Evolutionary conservation across 2,329 filamentous ascomycete genomes (phyloP).

Genomic region (Xylariaceae sp.): DNA sequence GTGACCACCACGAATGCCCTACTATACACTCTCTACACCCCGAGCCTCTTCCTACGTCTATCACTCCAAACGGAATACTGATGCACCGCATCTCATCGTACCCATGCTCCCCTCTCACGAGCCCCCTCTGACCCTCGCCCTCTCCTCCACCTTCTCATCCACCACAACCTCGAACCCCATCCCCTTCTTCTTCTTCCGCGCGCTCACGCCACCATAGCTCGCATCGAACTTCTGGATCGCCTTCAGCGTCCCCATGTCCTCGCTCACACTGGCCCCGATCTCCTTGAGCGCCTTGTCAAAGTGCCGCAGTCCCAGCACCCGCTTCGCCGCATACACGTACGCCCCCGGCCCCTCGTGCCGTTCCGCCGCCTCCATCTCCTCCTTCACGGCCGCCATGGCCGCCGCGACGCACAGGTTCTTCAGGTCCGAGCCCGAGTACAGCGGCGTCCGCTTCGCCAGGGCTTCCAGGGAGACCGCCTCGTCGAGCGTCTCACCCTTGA

Average conservation of each 20-base stretch:
- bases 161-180: conserved; percentile 56
- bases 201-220: conserved; percentile 76
- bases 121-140: conserved; percentile 35
- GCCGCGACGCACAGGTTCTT: conserved; percentile 80
- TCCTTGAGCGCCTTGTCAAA: conserved; percentile 84
- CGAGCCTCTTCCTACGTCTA: too few species aligned
- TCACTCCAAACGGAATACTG: too few species aligned
- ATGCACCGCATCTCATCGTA: too few species aligned
- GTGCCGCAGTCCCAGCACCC: conserved; percentile 63
- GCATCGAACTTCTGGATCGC: conserved; percentile 95
- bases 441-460: conserved; percentile 63
- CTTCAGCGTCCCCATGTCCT: conserved; percentile 83
- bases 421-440: conserved; percentile 79
- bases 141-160: conserved; percentile 32
- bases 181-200: conserved; percentile 55
- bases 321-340: conserved; percentile 63
- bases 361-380: conserved; percentile 53
- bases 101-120: too few species aligned
- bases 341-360: conserved; percentile 21
- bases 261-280: conserved; percentile 86
- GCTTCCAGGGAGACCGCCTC: conserved; percentile 53
- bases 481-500: conserved; percentile 63
- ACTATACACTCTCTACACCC: too few species aligned
- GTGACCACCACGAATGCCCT: too few species aligned
- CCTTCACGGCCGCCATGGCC: conserved; percentile 72